Evolutionary conservation across 306 rosid genomes (phyloP).

Genomic region (Sphenostylis stenocarpa): DNA sequence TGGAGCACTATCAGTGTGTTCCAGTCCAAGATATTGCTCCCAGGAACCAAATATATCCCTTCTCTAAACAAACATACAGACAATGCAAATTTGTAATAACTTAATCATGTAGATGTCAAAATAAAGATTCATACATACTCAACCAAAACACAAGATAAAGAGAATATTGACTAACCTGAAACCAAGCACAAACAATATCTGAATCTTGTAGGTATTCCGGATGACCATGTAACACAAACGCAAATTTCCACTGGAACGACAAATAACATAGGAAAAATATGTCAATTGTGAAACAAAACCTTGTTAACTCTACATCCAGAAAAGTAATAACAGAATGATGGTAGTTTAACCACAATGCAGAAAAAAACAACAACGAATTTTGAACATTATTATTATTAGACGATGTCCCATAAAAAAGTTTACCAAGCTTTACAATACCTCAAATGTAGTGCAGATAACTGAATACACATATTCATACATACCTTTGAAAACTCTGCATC

Average conservation of each 20-base stretch:
- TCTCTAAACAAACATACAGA: slow-evolving; percentile 45
- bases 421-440: neutral
- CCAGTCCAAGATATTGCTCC: slow-evolving; percentile 96
- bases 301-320: neutral
- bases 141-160: neutral
- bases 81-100: neutral
- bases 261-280: neutral
- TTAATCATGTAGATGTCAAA: neutral
- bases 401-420: neutral
- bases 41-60: slow-evolving; percentile 82
- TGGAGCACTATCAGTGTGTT: slow-evolving; percentile 68
- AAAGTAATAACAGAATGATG: neutral
- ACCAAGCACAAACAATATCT: slow-evolving; percentile 66
- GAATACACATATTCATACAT: slow-evolving; percentile 46
- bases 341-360: neutral
- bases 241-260: slow-evolving; percentile 78
- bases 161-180: slow-evolving; percentile 56
- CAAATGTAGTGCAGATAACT: slow-evolving; percentile 27
- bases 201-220: slow-evolving; percentile 82
- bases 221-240: slow-evolving; percentile 70
- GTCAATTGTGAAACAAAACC: neutral
- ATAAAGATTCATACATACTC: neutral
- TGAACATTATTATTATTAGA: neutral
- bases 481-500: neutral
- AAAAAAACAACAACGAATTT: neutral